Conservation (phyloP, 2,329 filamentous ascomycete genomes). For the Fusarium nanum region DNA sequence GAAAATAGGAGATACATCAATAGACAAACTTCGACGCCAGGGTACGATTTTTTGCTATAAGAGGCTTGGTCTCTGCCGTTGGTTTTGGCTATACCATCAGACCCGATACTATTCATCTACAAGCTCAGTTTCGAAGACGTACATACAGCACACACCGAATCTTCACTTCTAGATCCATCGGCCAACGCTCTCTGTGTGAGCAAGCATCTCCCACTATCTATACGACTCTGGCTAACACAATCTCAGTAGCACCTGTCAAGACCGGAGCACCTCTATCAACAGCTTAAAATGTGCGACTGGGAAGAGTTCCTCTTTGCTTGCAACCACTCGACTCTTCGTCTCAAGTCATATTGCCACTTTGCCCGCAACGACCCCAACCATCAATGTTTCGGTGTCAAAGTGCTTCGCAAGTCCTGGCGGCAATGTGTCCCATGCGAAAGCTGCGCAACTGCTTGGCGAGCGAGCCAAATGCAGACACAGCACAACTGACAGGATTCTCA, state of each 20-base stretch:
- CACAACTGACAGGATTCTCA: neutral
- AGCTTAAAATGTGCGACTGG: slow-evolving; percentile 72
- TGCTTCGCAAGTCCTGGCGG: slow-evolving; percentile 69
- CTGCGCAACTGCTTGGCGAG: slow-evolving; percentile 51
- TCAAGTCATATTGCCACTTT: slow-evolving; percentile 79
- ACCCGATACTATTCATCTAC: neutral
- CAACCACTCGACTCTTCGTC: slow-evolving; percentile 67
- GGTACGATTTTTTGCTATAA: slow-evolving; percentile 22
- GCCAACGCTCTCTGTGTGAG: slow-evolving; percentile 6
- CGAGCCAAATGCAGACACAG: slow-evolving; percentile 17
- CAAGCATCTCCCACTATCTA: neutral
- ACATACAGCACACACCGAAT: neutral
- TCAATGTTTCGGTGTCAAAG: slow-evolving; percentile 75
- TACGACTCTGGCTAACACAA: neutral
- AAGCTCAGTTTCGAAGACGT: neutral
- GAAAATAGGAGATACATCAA: neutral
- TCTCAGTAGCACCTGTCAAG: neutral
- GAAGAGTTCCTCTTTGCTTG: slow-evolving; percentile 77
- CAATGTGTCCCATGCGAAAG: slow-evolving; percentile 65
- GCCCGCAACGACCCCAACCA: slow-evolving; percentile 79
- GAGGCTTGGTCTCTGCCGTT: slow-evolving; percentile 2
- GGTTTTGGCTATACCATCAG: neutral
- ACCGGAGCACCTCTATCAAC: neutral
- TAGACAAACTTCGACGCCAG: neutral
- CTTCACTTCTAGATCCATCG: neutral